Evolutionary conservation across 129 eudicot genomes (phyloP).

Genomic region (Deinandra increscens): DNA sequence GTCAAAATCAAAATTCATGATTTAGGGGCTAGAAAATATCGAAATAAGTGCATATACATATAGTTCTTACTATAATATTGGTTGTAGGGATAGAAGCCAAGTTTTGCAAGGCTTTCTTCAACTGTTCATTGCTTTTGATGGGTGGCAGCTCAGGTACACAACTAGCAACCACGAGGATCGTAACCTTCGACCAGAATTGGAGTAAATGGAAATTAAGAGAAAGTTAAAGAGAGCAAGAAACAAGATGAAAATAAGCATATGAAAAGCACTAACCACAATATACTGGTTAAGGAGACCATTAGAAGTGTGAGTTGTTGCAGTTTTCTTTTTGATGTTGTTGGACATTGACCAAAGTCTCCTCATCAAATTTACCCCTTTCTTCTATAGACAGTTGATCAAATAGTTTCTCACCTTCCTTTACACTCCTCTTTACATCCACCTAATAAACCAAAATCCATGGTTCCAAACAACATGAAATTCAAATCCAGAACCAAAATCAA

Average conservation of each 20-base stretch:
- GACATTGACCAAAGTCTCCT: conserved; percentile 25
- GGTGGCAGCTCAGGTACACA: background rate
- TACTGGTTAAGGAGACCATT: conserved; percentile 1
- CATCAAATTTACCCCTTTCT: conserved; percentile 22
- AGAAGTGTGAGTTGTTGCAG: conserved; percentile 16
- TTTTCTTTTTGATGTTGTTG: conserved; percentile 14
- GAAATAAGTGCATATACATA: background rate
- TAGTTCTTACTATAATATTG: background rate
- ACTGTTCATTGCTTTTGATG: background rate
- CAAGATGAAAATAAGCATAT: no score
- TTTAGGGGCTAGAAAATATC: background rate
- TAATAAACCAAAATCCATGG: no score
- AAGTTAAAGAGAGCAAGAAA: no score
- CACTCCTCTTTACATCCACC: background rate
- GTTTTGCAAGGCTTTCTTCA: conserved; percentile 9
- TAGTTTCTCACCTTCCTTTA: background rate
- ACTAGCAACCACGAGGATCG: background rate
- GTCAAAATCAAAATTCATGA: no score
- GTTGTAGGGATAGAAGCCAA: conserved; percentile 9
- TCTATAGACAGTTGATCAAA: conserved; percentile 15
- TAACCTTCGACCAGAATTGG: no score
- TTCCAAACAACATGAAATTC: no score
- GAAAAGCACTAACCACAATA: conserved; percentile 20
- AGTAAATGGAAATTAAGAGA: no score
- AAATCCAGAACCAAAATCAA: no score